Conservation (phyloP, 768 basidiomycete species). For the Pleurotus djamor region DNA sequence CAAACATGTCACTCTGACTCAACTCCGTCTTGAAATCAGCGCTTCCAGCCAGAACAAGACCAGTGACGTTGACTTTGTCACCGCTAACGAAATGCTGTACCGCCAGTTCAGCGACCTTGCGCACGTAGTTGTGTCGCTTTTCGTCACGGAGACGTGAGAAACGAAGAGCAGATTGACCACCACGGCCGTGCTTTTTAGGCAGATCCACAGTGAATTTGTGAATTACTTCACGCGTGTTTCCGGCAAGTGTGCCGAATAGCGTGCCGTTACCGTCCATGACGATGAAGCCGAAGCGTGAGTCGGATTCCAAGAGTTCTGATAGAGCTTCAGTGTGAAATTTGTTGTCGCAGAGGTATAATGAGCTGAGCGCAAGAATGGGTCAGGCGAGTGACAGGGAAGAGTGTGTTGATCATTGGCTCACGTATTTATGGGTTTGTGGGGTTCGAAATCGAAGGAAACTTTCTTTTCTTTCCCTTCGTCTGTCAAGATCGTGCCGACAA, state of each 20-base stretch:
- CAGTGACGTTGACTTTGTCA: constrained; percentile 98
- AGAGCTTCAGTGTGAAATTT: constrained; percentile 99
- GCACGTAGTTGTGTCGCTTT: constrained; percentile 99
- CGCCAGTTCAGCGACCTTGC: constrained; percentile 96
- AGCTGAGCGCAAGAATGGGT: constrained; percentile 41
- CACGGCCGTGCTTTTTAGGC: constrained; percentile 99
- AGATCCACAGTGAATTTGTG: constrained; percentile 99
- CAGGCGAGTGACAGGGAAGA: neutral
- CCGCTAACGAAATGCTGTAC: constrained; percentile 98
- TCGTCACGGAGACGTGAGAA: constrained; percentile 99
- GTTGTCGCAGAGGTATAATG: constrained; percentile 98
- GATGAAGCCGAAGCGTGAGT: constrained; percentile 98
- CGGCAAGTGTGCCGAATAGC: constrained; percentile 92
- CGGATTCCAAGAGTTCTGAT: constrained; percentile 94
- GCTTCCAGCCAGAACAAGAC: constrained; percentile 92
- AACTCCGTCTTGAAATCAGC: constrained; percentile 99
- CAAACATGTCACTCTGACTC: constrained; percentile 95
- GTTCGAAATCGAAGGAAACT: constrained; percentile 97
- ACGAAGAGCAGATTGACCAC: constrained; percentile 99
- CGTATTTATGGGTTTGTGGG: constrained; percentile 99
- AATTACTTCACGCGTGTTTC: constrained; percentile 95
- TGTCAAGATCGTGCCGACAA: constrained; percentile 96
- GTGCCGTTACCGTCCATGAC: constrained; percentile 99
- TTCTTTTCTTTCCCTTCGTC: constrained; percentile 99
- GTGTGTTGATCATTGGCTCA: constrained; percentile 34